Evolutionary conservation across 441 rosid species (phyloP).

Genomic region (Corymbia calophylla): DNA sequence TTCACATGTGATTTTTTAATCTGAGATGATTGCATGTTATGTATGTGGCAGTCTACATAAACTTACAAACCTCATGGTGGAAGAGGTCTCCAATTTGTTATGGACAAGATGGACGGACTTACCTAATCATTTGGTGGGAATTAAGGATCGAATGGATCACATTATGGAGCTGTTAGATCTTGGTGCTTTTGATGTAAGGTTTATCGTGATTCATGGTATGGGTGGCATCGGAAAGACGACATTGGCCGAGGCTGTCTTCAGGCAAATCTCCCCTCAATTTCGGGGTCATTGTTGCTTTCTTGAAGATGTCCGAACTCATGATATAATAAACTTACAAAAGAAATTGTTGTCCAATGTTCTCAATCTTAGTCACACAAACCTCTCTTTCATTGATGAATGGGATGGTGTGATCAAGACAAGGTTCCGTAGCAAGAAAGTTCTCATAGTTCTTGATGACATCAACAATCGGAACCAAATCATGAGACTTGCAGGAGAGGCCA

Average conservation of each 20-base stretch:
- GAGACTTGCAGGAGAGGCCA: background rate
- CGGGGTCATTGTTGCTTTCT: background rate
- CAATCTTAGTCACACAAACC: background rate
- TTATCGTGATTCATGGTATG: background rate
- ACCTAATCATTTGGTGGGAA: background rate
- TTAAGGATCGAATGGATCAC: background rate
- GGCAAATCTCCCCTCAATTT: background rate
- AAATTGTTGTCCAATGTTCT: background rate
- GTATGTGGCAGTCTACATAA: background rate
- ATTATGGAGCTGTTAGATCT: background rate
- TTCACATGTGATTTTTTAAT: background rate
- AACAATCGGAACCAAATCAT: background rate
- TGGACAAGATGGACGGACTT: background rate
- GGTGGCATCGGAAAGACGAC: constrained; percentile 3
- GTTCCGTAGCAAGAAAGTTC: background rate
- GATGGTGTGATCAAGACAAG: background rate
- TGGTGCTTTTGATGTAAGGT: background rate
- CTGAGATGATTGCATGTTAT: background rate
- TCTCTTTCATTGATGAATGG: background rate
- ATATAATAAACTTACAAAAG: background rate
- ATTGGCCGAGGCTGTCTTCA: background rate
- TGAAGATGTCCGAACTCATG: background rate
- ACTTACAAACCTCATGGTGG: background rate
- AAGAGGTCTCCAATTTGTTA: background rate
- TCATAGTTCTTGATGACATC: background rate